These are phyloP conservation scores for Trichoderma atroviride DNA, from an alignment of 2,329 filamentous ascomycete genomes.

Conservation along the genomic window DNA sequence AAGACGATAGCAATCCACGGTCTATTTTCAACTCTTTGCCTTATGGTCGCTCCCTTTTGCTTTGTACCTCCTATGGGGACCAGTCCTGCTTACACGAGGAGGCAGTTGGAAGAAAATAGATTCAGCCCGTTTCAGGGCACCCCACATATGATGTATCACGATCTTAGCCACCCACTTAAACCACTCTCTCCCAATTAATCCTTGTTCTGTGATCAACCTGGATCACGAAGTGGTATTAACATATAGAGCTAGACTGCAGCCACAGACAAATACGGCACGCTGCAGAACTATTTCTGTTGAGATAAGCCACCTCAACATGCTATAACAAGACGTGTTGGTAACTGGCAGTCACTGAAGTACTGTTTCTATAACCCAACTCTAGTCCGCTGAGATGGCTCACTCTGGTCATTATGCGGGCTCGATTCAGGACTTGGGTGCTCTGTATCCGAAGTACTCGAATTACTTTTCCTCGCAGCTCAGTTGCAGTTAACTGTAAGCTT, in stretches of 20 bases:
- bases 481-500: background rate
- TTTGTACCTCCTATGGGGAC: background rate
- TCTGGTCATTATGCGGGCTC: too few species aligned
- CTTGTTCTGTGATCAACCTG: conserved; percentile 10
- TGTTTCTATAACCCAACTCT: background rate
- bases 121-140: conserved; percentile 26
- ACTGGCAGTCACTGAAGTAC: background rate
- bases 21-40: background rate
- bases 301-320: background rate
- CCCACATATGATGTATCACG: conserved; percentile 26
- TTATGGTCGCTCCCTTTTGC: background rate
- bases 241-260: background rate
- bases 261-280: background rate
- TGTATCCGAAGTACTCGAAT: background rate
- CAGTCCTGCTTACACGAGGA: background rate
- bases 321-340: background rate
- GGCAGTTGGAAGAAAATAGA: conserved; percentile 6
- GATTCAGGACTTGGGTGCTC: background rate
- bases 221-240: conserved; percentile 1
- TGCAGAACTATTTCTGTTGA: background rate
- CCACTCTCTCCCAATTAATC: conserved; percentile 9
- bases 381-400: background rate
- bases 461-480: background rate
- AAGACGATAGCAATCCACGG: background rate
- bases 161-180: conserved; percentile 24